Percentiles rank a stretch among this genome's conserved stretches.
Conservation (phyloP, 2,329 filamentous ascomycete species). For the Taxawa tesnikishii region DNA sequence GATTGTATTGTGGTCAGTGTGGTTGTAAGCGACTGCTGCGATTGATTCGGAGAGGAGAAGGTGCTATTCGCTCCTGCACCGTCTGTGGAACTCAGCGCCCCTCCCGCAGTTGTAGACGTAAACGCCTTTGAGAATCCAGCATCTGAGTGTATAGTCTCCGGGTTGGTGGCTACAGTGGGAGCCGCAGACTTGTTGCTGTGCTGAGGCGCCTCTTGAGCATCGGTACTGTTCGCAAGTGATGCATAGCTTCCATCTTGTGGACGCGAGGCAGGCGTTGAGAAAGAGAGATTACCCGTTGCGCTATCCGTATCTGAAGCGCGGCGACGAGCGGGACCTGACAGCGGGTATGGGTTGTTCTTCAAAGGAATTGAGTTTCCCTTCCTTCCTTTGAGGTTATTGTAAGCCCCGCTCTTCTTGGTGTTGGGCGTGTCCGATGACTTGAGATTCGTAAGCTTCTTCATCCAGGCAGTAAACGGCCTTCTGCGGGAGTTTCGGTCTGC, state of each 20-base stretch:
- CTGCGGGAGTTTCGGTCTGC: not conserved
- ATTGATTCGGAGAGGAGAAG: conserved; percentile 73
- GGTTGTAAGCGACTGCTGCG: conserved; percentile 67
- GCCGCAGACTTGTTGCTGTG: conserved; percentile 61
- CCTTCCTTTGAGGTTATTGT: conserved; percentile 27
- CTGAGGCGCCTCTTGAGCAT: conserved; percentile 48
- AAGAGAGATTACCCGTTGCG: conserved; percentile 33
- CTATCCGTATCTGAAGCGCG: conserved; percentile 15
- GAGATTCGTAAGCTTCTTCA: conserved; percentile 84
- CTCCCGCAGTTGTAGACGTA: conserved; percentile 58
- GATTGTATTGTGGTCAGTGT: conserved; percentile 81
- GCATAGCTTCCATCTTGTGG: conserved; percentile 37
- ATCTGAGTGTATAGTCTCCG: conserved; percentile 62
- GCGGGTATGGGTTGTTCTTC: conserved; percentile 88
- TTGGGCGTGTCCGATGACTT: conserved; percentile 52
- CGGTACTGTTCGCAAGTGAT: conserved; percentile 36
- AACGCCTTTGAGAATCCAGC: conserved; percentile 69
- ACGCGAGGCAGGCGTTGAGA: conserved; percentile 41
- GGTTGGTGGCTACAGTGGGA: conserved; percentile 73
- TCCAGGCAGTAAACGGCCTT: conserved; percentile 78
- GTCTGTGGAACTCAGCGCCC: conserved; percentile 45
- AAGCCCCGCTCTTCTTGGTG: conserved; percentile 24
- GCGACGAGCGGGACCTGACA: conserved; percentile 48
- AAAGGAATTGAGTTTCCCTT: conserved; percentile 44
- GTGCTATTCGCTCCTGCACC: conserved; percentile 56